These are phyloP conservation scores for Penicillium sp. DNA, from an alignment of 2,329 filamentous ascomycete genomes.

Conservation along the genomic window DNA sequence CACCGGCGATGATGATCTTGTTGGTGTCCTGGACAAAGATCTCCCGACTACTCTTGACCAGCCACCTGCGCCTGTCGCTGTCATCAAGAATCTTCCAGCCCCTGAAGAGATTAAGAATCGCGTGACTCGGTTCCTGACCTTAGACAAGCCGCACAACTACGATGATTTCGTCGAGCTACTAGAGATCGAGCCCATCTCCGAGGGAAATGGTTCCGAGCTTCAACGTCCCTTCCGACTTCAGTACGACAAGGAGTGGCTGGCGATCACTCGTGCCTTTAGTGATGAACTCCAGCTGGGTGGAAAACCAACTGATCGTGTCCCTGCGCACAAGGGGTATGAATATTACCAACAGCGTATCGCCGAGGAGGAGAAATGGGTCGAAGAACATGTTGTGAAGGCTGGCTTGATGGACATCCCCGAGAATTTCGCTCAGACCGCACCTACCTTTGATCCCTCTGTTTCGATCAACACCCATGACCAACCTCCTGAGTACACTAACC, in stretches of 20 bases:
- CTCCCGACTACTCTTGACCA: conserved; percentile 72
- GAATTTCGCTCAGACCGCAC: conserved; percentile 76
- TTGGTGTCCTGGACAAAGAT: conserved; percentile 64
- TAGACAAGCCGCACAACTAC: conserved; percentile 81
- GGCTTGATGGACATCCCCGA: conserved; percentile 68
- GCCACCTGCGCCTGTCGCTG: conserved; percentile 29
- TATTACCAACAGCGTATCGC: conserved; percentile 68
- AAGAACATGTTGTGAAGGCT: conserved; percentile 66
- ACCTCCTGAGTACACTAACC: conserved; percentile 80
- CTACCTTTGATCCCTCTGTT: conserved; percentile 60
- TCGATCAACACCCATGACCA: conserved; percentile 61
- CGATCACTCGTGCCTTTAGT: conserved; percentile 83
- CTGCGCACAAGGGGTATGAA: conserved; percentile 65
- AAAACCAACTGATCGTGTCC: conserved; percentile 53
- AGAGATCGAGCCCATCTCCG: conserved; percentile 56
- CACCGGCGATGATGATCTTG: conserved; percentile 24
- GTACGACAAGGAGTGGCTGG: conserved; percentile 94
- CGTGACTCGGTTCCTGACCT: conserved; percentile 76
- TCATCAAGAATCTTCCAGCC: conserved; percentile 17
- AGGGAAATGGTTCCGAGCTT: conserved; percentile 18
- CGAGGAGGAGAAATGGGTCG: conserved; percentile 73
- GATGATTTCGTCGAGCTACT: conserved; percentile 76
- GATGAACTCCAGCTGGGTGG: conserved; percentile 61
- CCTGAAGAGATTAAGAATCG: conserved; percentile 71
- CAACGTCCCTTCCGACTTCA: conserved; percentile 60